Base-by-base conservation (phyloP, 257 asterid genomes). In the Perilla frutescens region DNA sequence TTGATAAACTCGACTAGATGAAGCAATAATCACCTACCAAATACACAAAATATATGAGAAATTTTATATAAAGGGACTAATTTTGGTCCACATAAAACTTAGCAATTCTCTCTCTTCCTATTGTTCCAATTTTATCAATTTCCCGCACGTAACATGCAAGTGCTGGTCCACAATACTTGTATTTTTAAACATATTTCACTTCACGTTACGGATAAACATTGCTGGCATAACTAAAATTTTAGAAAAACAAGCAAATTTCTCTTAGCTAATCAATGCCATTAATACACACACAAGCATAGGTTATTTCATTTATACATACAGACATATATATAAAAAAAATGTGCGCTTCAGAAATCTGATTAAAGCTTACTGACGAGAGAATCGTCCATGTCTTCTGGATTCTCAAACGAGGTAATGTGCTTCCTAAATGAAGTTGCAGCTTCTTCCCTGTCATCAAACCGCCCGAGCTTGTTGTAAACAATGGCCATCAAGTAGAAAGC, bases 401-500 rank as follows among this genome's bases (percentile, higher is more conserved):
- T 84, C 87, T 94, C 89, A 37, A 86, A 84, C 31, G 93, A 91
- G 6, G 83, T 68, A 61, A 84, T 82, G 73, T 94, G 99, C 74
- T 84, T 85, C 87, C 82, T 84, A 70, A 94, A 94, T 8, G 89
- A 86, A 53, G 83, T 61, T 5, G 99, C 91, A 1, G 99, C 98
- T 65, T 86, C 90, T 81, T 91, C 97, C 84, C 97, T 88, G 62
- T 88, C 90, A 39, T 84, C 87, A 40, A 83, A 49, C 71, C 62
- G 81, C 75, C 99, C 97, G 66, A 91, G 77, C 84, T 90, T 87
- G 85, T 91, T 86, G 66, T 71, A 85, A 20, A 88, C 85, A 36
- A 90, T 79, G 29, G 97, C 99, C 93, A 88, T 75, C 93, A 94
- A 82, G 89, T 91, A 90, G 84, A 82, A 91, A 44, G 93, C 88